A percentile compares a stretch with the other conserved stretches of the same genome.
Evolutionary conservation across 805 yeast genomes (phyloP).

Genomic region (Ogataea pignaliae): DNA sequence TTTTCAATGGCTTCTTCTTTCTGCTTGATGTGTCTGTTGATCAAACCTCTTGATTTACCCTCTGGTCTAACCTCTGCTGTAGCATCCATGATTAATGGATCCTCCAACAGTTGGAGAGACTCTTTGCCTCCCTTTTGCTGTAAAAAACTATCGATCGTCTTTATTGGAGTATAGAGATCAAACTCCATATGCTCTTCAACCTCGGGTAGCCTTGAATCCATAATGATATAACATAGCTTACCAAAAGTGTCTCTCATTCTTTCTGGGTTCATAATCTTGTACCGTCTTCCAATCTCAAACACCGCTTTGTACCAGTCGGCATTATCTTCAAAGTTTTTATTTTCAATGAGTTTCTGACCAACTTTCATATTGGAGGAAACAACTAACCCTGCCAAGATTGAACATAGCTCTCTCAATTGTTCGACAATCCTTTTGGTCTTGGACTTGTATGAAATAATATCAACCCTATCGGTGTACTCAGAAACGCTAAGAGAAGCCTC

Average conservation of each 20-base stretch:
- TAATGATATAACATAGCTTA: slow-evolving; percentile 74
- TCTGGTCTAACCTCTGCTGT: slow-evolving; percentile 63
- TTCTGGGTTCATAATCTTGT: slow-evolving; percentile 82
- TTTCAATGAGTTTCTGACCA: slow-evolving; percentile 60
- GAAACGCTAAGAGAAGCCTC: slow-evolving; percentile 78
- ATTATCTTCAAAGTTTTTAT: slow-evolving; percentile 64
- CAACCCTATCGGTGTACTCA: slow-evolving; percentile 77
- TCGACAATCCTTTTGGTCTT: slow-evolving; percentile 67
- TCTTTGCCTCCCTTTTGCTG: slow-evolving; percentile 33
- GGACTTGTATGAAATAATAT: slow-evolving; percentile 60
- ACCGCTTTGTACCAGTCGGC: slow-evolving; percentile 68
- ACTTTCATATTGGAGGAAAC: slow-evolving; percentile 71
- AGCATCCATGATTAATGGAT: slow-evolving; percentile 56
- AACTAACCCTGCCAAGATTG: slow-evolving; percentile 72
- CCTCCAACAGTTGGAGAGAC: slow-evolving; percentile 46
- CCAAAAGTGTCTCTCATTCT: slow-evolving; percentile 77
- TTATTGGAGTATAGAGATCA: slow-evolving; percentile 67
- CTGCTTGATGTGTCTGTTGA: slow-evolving; percentile 55
- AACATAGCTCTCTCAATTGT: slow-evolving; percentile 72
- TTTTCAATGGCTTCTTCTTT: slow-evolving; percentile 69
- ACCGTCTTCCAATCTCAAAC: slow-evolving; percentile 76
- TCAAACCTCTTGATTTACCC: slow-evolving; percentile 47
- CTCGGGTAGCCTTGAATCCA: slow-evolving; percentile 77
- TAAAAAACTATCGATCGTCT: slow-evolving; percentile 52
- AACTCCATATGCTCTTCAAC: slow-evolving; percentile 68